phyloP scores from a whole-genome alignment of 83 land plant species.

The Isoetes engelmannii region DNA sequence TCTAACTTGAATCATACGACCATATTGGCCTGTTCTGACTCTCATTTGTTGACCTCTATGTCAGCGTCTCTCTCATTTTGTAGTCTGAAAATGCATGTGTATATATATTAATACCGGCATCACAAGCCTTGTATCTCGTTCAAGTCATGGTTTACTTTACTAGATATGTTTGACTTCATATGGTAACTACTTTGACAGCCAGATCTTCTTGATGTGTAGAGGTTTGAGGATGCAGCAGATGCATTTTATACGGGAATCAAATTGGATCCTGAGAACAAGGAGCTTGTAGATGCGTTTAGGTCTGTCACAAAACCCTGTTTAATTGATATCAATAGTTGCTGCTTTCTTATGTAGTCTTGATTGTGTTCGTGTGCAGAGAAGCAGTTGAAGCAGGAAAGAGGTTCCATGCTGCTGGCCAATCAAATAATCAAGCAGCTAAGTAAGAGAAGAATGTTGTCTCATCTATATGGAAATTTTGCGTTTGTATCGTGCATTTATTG shows the following conservation, averaged over 20 bases:
- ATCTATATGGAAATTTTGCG: too few relatives aligned
- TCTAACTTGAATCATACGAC: too few relatives aligned
- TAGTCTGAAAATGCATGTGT: too few relatives aligned
- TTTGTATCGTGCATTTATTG: too few relatives aligned
- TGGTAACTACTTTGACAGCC: neutral
- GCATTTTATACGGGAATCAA: conserved; percentile 80
- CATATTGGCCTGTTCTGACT: too few relatives aligned
- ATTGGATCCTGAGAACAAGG: conserved; percentile 80
- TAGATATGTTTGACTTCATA: neutral
- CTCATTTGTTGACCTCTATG: too few relatives aligned
- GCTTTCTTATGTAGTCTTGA: neutral
- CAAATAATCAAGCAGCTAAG: too few relatives aligned
- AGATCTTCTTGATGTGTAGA: conserved; percentile 23
- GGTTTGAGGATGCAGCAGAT: conserved; percentile 91
- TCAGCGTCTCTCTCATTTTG: too few relatives aligned
- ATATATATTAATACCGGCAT: too few relatives aligned
- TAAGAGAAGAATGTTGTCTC: too few relatives aligned
- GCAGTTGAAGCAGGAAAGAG: conserved; percentile 6
- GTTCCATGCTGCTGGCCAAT: neutral
- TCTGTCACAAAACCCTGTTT: conserved; percentile 9
- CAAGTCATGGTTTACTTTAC: neutral
- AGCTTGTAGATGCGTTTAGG: conserved; percentile 83
- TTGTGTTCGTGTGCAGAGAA: neutral
- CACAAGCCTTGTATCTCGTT: neutral
- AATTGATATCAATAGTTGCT: neutral